Evolutionary conservation across 139 green algal species (phyloP).

Genomic region (Chlorella sp.): DNA sequence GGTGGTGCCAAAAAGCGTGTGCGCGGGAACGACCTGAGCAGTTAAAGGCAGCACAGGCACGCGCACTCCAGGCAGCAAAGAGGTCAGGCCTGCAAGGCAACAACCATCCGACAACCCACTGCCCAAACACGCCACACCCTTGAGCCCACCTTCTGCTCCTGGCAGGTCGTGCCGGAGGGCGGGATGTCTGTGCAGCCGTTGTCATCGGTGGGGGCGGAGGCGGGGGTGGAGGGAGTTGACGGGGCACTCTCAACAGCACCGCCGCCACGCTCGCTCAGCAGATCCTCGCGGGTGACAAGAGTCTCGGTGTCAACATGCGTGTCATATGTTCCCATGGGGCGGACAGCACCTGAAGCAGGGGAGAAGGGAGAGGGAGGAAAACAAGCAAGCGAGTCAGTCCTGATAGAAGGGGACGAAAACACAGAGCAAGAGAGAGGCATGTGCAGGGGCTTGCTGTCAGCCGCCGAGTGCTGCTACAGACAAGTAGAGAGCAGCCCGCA

Average conservation of each 20-base stretch:
- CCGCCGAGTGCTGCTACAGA: too few species aligned
- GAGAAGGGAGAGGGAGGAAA: too few species aligned
- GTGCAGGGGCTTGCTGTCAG: too few species aligned
- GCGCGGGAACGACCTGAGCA: too few species aligned
- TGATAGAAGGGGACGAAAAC: neutral
- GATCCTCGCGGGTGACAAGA: neutral
- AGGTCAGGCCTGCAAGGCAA: too few species aligned
- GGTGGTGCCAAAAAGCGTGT: too few species aligned
- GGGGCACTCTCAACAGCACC: too few species aligned
- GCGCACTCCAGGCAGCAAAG: too few species aligned
- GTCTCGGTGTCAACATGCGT: neutral
- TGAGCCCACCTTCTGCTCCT: slow-evolving; percentile 17
- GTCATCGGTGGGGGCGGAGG: slow-evolving; percentile 24
- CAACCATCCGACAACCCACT: neutral
- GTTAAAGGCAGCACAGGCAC: too few species aligned
- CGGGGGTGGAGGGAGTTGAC: neutral
- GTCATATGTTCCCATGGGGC: neutral
- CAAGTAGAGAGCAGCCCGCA: neutral
- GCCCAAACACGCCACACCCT: neutral
- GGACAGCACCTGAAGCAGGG: slow-evolving; percentile 22
- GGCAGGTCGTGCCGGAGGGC: slow-evolving; percentile 5
- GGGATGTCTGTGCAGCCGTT: slow-evolving; percentile 28
- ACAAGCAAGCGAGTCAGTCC: neutral
- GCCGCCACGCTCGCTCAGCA: neutral
- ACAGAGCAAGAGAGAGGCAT: too few species aligned